A percentile compares a stretch with the other conserved stretches of the same genome.
Conservation (phyloP, 2,329 filamentous ascomycete species). For the Fusarium nygamai region DNA sequence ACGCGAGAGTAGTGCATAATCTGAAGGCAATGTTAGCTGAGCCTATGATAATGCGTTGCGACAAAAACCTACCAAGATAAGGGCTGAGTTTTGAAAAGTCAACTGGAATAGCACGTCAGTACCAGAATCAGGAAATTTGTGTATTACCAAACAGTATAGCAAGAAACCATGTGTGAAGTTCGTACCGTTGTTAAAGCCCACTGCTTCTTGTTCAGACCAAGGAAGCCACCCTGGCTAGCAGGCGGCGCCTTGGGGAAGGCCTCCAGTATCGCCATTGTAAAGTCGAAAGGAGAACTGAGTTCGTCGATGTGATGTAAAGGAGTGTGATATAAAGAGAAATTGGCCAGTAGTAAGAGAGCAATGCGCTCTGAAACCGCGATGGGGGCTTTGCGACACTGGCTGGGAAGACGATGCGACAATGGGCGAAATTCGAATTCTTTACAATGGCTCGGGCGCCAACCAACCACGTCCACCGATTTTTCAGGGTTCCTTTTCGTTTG, state of each 20-base stretch:
- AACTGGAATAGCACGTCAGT: slow-evolving; percentile 60
- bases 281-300: neutral
- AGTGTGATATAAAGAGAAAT: slow-evolving; percentile 1
- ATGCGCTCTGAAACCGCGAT: slow-evolving; percentile 20
- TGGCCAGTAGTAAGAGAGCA: neutral
- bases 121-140: neutral
- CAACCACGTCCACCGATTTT: neutral
- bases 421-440: slow-evolving; percentile 3
- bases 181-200: slow-evolving; percentile 39
- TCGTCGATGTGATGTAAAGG: neutral
- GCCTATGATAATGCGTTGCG: neutral
- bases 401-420: slow-evolving; percentile 28
- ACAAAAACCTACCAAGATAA: slow-evolving; percentile 70
- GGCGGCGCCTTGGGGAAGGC: slow-evolving; percentile 11
- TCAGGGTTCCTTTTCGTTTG: neutral
- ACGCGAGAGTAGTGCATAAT: slow-evolving; percentile 94
- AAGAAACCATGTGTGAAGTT: neutral
- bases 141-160: neutral
- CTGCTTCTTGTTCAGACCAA: slow-evolving; percentile 42
- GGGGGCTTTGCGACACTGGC: slow-evolving; percentile 28
- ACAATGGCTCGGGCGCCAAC: neutral
- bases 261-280: slow-evolving; percentile 39
- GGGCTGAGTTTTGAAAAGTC: slow-evolving; percentile 77
- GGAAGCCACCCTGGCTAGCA: slow-evolving; percentile 25
- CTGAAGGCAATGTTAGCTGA: slow-evolving; percentile 60